phyloP scores from a whole-genome alignment of 352 stramenopile genomes.

The Globisporangium splendens region DNA sequence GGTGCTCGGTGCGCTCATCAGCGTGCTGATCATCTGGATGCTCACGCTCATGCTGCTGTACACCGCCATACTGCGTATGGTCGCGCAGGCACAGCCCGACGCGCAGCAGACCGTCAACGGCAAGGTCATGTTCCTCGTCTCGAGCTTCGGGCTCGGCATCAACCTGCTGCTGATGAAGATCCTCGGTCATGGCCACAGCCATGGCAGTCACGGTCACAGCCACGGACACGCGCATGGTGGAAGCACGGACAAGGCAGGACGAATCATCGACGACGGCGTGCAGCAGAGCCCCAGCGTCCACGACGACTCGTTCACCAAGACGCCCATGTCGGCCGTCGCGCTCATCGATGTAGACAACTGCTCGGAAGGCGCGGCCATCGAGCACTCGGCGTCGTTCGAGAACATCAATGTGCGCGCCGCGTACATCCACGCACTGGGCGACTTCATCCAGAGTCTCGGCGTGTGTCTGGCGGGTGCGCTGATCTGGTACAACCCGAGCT shows the following conservation, averaged over 20 bases:
- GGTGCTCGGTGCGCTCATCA: conserved; percentile 94
- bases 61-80: conserved; percentile 86
- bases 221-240: conserved; percentile 30
- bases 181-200: conserved; percentile 70
- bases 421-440: conserved; percentile 96
- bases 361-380: conserved; percentile 7
- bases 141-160: conserved; percentile 90
- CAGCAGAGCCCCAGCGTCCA: conserved; percentile 42
- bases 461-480: conserved; percentile 94
- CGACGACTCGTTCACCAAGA: conserved; percentile 53
- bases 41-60: conserved; percentile 91
- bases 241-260: conserved; percentile 17
- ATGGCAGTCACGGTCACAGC: conserved; percentile 58
- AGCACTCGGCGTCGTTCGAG: conserved; percentile 46
- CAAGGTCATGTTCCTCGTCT: conserved; percentile 94
- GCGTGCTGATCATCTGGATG: conserved; percentile 92
- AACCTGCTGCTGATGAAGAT: conserved; percentile 95
- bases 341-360: conserved; percentile 51
- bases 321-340: conserved; percentile 73
- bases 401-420: conserved; percentile 97
- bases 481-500: conserved; percentile 96
- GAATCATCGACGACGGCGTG: conserved; percentile 18
- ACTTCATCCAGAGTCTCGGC: conserved; percentile 96
- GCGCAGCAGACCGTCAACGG: conserved; percentile 83
- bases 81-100: conserved; percentile 37